Evolutionary conservation across 148 eudicot species (phyloP).

Genomic region (Pouteria glomerata): DNA sequence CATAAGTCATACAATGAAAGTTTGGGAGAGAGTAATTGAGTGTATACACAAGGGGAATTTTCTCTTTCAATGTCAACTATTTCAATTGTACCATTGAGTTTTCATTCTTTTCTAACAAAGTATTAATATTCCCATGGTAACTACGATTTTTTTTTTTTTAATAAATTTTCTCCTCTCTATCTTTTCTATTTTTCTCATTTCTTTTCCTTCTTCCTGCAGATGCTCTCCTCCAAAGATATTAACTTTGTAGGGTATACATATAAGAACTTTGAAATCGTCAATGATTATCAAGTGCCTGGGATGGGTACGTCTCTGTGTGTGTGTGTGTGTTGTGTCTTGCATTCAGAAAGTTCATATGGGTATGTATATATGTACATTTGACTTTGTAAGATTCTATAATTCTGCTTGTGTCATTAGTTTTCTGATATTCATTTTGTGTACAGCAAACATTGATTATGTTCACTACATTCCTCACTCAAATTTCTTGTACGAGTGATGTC

Average conservation of each 20-base stretch:
- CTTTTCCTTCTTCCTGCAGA: slow-evolving; percentile 39
- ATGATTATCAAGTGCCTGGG: slow-evolving; percentile 95
- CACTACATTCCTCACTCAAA: neutral
- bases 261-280: slow-evolving; percentile 92
- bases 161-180: neutral
- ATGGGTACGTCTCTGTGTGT: slow-evolving; percentile 62
- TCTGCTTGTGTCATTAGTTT: neutral
- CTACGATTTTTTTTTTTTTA: neutral
- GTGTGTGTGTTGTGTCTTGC: too few relatives aligned
- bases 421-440: too few relatives aligned
- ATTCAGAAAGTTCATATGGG: too few relatives aligned
- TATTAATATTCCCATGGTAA: neutral
- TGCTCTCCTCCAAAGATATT: slow-evolving; percentile 91
- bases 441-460: neutral
- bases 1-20: neutral
- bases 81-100: neutral
- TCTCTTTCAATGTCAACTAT: too few relatives aligned
- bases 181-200: neutral
- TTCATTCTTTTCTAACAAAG: neutral
- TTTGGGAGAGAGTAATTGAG: neutral
- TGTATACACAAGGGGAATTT: too few relatives aligned
- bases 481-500: neutral
- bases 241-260: slow-evolving; percentile 96
- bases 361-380: too few relatives aligned
- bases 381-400: neutral